phyloP scores from a whole-genome alignment of 768 basidiomycete genomes.

The Macrocybe gigantea region DNA sequence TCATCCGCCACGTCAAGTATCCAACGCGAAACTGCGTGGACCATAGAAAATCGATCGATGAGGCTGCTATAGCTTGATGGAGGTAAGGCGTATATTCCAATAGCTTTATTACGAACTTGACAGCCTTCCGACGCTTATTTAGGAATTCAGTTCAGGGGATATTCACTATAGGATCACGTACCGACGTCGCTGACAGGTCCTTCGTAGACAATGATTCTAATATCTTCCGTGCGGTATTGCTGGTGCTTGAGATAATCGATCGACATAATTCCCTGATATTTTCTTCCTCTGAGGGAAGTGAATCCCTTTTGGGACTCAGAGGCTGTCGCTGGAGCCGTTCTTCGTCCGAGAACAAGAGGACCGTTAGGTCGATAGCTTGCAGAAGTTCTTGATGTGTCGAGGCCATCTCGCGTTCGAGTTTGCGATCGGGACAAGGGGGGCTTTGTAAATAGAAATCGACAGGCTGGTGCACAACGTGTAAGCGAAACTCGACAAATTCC shows the following conservation, averaged over 20 bases:
- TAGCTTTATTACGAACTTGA: slow-evolving; percentile 27
- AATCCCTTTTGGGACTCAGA: not conserved
- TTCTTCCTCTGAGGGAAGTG: slow-evolving; percentile 6
- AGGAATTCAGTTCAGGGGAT: not conserved
- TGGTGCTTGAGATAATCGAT: slow-evolving; percentile 11
- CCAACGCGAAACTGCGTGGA: slow-evolving; percentile 54
- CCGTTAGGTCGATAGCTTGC: slow-evolving; percentile 35
- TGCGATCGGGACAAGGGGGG: slow-evolving; percentile 21
- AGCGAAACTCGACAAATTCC: no score
- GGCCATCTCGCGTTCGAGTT: slow-evolving; percentile 14
- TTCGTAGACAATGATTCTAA: slow-evolving; percentile 8
- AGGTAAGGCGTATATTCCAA: slow-evolving; percentile 37
- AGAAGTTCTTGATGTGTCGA: slow-evolving; percentile 29
- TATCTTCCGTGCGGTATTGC: slow-evolving; percentile 5
- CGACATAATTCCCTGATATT: slow-evolving; percentile 10
- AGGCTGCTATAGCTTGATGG: slow-evolving; percentile 28
- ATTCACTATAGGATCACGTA: slow-evolving; percentile 12
- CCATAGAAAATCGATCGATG: slow-evolving; percentile 60
- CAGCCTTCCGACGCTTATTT: slow-evolving; percentile 18
- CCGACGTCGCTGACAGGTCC: slow-evolving; percentile 9
- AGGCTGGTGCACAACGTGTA: slow-evolving; percentile 26
- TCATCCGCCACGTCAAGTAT: slow-evolving; percentile 36
- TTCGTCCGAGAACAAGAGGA: slow-evolving; percentile 31
- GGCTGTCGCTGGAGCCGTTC: slow-evolving; percentile 11
- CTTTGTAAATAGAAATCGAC: slow-evolving; percentile 44